A percentile compares a stretch with the other conserved stretches of the same genome.
Evolutionary conservation across 495 filamentous ascomycete genomes (phyloP).

Genomic region (Penicillium paxilli): DNA sequence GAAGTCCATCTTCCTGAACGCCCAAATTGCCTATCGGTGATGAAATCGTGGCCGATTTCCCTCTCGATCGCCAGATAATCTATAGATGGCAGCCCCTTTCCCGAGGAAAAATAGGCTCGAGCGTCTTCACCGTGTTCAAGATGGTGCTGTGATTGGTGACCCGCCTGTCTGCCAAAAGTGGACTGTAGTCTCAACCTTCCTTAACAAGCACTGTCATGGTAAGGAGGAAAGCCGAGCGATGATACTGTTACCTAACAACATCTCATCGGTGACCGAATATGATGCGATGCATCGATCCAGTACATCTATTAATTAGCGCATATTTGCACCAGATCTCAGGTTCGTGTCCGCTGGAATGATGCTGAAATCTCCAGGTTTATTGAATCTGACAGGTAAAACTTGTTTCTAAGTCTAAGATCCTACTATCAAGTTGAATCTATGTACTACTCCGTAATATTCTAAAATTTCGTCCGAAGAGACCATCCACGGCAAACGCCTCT

Average conservation of each 20-base stretch:
- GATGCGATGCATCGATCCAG: neutral
- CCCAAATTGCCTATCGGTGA: neutral
- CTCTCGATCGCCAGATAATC: neutral
- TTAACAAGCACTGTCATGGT: neutral
- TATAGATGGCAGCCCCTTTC: neutral
- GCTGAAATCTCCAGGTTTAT: neutral
- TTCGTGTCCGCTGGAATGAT: too few species aligned
- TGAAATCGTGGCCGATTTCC: neutral
- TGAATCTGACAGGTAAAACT: too few species aligned
- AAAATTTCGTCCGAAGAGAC: conserved; percentile 22
- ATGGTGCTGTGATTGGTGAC: neutral
- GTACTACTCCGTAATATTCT: too few species aligned
- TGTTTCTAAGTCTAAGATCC: neutral
- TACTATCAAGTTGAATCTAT: too few species aligned
- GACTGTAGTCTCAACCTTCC: conserved; percentile 4
- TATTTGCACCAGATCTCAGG: neutral
- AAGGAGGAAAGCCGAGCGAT: neutral
- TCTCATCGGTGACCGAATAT: neutral
- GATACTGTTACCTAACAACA: conserved; percentile 4
- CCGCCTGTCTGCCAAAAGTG: neutral
- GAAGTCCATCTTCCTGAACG: conserved; percentile 2
- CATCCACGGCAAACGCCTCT: conserved; percentile 50
- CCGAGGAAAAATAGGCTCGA: neutral
- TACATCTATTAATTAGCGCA: neutral
- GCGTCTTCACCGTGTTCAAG: neutral